Evolutionary conservation across 208 protist genomes (phyloP).

Genomic region (Trichomonas vaginalis): DNA sequence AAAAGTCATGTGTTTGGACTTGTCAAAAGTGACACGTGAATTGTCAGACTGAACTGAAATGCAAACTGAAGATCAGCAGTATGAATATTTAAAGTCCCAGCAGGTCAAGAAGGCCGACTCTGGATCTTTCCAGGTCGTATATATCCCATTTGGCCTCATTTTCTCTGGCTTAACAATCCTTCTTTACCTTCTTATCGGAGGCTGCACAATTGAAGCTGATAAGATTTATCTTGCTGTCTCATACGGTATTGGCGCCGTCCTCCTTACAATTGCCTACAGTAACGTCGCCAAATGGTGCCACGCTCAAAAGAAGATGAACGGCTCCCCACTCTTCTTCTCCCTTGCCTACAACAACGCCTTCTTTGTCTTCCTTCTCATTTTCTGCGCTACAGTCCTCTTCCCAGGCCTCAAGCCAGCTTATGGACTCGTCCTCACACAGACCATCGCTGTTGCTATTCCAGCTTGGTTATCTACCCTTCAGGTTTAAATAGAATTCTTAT

Average conservation of each 20-base stretch:
- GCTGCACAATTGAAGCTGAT: neutral
- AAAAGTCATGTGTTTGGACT: too few relatives aligned
- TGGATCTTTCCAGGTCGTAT: neutral
- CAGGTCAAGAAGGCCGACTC: neutral
- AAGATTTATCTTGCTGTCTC: neutral
- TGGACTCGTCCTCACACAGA: neutral
- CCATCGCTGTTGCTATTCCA: neutral
- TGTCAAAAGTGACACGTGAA: too few relatives aligned
- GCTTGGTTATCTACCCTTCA: neutral
- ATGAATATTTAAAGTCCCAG: neutral
- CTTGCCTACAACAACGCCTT: conserved; percentile 9
- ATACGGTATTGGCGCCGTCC: neutral
- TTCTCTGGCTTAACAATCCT: neutral
- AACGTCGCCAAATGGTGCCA: neutral
- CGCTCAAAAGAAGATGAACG: neutral
- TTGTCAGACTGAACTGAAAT: too few relatives aligned
- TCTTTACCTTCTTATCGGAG: neutral
- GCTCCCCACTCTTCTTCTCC: neutral
- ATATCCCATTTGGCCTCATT: neutral
- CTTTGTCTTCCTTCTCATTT: neutral
- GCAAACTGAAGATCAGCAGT: neutral
- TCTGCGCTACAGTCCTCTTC: neutral
- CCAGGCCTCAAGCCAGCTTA: neutral
- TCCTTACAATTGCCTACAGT: neutral
- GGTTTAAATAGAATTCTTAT: neutral